phyloP scores from a whole-genome alignment of 1,139 yeast species.

The Yamadazyma oceani region DNA sequence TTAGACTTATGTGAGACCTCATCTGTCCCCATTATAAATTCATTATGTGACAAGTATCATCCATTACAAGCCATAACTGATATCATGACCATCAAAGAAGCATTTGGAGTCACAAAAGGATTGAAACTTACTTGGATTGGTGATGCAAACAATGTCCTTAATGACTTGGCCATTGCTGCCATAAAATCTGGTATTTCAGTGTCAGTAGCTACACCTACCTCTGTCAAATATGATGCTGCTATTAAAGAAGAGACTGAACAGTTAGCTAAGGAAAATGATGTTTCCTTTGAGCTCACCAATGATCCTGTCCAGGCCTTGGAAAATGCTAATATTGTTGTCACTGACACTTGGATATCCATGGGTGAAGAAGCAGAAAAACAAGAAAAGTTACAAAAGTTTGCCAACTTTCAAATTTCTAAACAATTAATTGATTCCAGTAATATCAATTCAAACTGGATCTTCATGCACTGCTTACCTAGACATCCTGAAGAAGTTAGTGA shows the following conservation, averaged over 20 bases:
- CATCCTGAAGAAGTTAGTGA: slow-evolving; percentile 92
- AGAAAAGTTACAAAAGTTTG: slow-evolving; percentile 73
- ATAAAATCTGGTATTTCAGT: slow-evolving; percentile 83
- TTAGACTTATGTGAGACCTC: slow-evolving; percentile 73
- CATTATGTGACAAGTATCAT: slow-evolving; percentile 89
- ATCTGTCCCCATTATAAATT: slow-evolving; percentile 86
- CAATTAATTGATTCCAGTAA: slow-evolving; percentile 56
- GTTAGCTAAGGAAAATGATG: slow-evolving; percentile 53
- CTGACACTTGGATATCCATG: slow-evolving; percentile 99
- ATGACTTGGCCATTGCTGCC: slow-evolving; percentile 90
- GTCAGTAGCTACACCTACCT: slow-evolving; percentile 77
- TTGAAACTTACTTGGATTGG: slow-evolving; percentile 94
- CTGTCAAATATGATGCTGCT: slow-evolving; percentile 61
- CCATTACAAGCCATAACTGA: slow-evolving; percentile 96
- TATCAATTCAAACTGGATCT: slow-evolving; percentile 73
- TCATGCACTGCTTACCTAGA: slow-evolving; percentile 97
- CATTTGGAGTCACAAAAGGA: slow-evolving; percentile 58
- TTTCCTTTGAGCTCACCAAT: slow-evolving; percentile 61
- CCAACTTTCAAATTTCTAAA: slow-evolving; percentile 78
- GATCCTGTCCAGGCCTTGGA: slow-evolving; percentile 74
- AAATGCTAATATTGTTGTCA: slow-evolving; percentile 78
- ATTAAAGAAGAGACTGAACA: slow-evolving; percentile 56
- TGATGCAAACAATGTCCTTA: slow-evolving; percentile 92
- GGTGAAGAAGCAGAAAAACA: slow-evolving; percentile 86
- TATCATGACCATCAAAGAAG: slow-evolving; percentile 78